Evolutionary conservation across 495 filamentous ascomycete species (phyloP).

Genomic region (Neurospora sp.): DNA sequence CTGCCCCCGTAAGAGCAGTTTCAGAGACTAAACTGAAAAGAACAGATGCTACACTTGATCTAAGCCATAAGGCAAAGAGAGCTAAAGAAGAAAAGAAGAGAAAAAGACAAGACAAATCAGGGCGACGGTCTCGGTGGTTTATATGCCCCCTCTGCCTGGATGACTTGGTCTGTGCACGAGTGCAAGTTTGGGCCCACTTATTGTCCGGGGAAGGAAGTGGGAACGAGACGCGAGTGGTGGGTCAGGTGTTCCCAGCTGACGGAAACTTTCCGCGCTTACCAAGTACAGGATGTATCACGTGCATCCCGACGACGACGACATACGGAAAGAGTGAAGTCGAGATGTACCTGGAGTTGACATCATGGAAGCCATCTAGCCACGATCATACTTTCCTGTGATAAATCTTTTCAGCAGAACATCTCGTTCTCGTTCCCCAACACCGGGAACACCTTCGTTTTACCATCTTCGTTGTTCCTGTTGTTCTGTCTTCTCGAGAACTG

Average conservation of each 20-base stretch:
- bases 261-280: not conserved
- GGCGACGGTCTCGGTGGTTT: not conserved
- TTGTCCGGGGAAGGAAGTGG: not conserved
- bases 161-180: not conserved
- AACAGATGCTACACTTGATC: not conserved
- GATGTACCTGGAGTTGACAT: not conserved
- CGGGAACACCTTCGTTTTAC: not conserved
- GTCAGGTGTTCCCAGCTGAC: not conserved
- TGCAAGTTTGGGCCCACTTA: not conserved
- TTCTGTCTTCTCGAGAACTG: not conserved
- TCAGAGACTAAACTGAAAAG: not conserved
- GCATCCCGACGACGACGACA: not conserved
- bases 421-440: not conserved
- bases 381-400: not conserved
- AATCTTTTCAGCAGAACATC: not conserved
- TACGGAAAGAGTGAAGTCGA: not conserved
- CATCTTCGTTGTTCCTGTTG: not conserved
- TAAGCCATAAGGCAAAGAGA: not conserved
- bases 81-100: not conserved
- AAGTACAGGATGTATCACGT: not conserved
- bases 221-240: not conserved
- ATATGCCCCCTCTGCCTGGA: not conserved
- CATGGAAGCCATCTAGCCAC: not conserved
- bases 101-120: not conserved
- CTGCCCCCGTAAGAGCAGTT: not conserved